phyloP scores from a whole-genome alignment of 108 stramenopile species.

The Cyclostephanos invisitatus region DNA sequence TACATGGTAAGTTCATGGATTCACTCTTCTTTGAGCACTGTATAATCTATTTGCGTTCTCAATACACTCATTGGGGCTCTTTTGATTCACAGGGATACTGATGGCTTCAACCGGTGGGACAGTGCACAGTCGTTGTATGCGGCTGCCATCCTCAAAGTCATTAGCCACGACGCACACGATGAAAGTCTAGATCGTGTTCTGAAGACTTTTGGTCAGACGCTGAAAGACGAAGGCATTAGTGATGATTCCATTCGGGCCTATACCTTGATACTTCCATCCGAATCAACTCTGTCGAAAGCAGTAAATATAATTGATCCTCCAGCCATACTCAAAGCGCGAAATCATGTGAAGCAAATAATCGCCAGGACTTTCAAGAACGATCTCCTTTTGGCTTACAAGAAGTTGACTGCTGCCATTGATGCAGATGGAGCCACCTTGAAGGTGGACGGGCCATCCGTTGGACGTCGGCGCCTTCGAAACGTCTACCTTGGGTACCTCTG shows the following conservation, averaged over 20 bases:
- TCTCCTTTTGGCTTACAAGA: conserved; percentile 61
- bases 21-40: background rate
- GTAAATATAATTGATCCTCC: conserved; percentile 76
- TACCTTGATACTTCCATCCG: conserved; percentile 81
- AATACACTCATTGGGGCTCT: background rate
- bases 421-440: conserved; percentile 42
- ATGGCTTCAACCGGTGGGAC: conserved; percentile 94
- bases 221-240: conserved; percentile 42
- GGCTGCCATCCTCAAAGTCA: conserved; percentile 61
- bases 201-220: conserved; percentile 63
- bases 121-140: conserved; percentile 75
- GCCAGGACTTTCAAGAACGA: conserved; percentile 68
- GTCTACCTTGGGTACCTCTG: conserved; percentile 74
- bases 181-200: conserved; percentile 52
- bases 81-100: conserved; percentile 64
- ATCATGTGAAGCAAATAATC: conserved; percentile 61
- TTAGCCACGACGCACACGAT: conserved; percentile 30
- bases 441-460: conserved; percentile 70
- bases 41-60: background rate
- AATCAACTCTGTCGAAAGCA: conserved; percentile 72
- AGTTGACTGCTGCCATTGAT: conserved; percentile 59
- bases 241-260: conserved; percentile 87
- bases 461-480: conserved; percentile 79
- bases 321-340: conserved; percentile 69
- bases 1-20: conserved; percentile 25